Base-by-base conservation (phyloP, 495 filamentous ascomycete species). In the Halenospora varia region DNA sequence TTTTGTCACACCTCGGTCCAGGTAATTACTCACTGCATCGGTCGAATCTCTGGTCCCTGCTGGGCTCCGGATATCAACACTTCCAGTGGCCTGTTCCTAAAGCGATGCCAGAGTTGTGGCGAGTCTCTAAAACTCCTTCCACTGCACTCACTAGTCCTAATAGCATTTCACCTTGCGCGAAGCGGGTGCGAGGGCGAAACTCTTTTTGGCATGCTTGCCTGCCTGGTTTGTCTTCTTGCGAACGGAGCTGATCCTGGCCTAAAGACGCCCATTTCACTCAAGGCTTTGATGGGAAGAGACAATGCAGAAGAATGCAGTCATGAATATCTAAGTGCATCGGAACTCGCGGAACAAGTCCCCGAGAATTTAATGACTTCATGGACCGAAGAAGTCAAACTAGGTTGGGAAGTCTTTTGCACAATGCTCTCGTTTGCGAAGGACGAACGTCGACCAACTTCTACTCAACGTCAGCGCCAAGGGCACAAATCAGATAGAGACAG, bases 1-100 rank as follows among this genome's bases (percentile, higher is more conserved):
- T 75, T 76, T 53, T 76, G 74, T 53, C 73, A 76, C 55, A 71
- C 72, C 1, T 68, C 73, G 0, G 61, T 64, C 8, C 73, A 76
- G 61, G 62, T 65, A 10, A 61, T 75, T n/a, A 68, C 63, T 22
- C 68, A 75, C 62, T 69, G 53, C 35, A 64, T 75, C 24, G 59
- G 65, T n/a, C 54, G 23, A 18, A 60, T 76, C 51, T 70, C 61
- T 26, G 48, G 57, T n/a, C 55, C 52, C 48, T 0, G 25, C 51
- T 63, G 57, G 41, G 47, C 25, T 9, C 62, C 70, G 1, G 50
- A 68, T 19, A 66, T 72, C 51, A 63, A 75, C 50, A 51, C 57
- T 0, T 62, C 60, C 2, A 76, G 71, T 53, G 72, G 72, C 1
- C 49, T 76, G 9, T 77, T 75, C 46, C 3, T 64, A 11, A 69